Conservation (phyloP, 2,329 filamentous ascomycete species). For the Cytospora piceae region DNA sequence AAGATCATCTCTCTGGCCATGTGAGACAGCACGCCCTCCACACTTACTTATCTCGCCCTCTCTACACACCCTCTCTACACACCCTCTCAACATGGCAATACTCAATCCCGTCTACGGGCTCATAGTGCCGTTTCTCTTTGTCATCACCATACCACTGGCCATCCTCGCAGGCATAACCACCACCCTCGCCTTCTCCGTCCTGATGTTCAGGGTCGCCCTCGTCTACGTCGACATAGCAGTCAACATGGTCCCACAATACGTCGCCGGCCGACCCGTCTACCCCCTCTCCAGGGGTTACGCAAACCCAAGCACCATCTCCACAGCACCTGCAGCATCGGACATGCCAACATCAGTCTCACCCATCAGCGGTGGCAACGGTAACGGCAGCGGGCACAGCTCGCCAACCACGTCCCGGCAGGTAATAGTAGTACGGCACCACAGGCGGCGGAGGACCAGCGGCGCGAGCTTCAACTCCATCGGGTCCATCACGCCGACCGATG, state of each 20-base stretch:
- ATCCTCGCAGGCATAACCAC: conserved; percentile 67
- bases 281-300: conserved; percentile 26
- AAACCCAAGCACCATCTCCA: conserved; percentile 19
- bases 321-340: conserved; percentile 33
- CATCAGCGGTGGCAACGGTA: conserved; percentile 13
- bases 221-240: conserved; percentile 67
- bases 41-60: conserved; percentile 1
- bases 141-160: conserved; percentile 66
- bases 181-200: conserved; percentile 61
- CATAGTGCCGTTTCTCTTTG: conserved; percentile 63
- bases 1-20: conserved; percentile 32
- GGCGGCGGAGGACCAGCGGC: conserved; percentile 35
- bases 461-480: conserved; percentile 40
- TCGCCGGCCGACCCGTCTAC: conserved; percentile 47
- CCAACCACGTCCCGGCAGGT: conserved; percentile 25
- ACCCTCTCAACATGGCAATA: conserved; percentile 49
- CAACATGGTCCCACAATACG: conserved; percentile 59
- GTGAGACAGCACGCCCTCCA: conserved; percentile 31
- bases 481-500: conserved; percentile 38
- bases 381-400: conserved; percentile 21
- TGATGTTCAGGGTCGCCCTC: conserved; percentile 62
- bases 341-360: conserved; percentile 29
- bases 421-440: conserved; percentile 18
- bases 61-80: conserved; percentile 15
- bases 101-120: conserved; percentile 60